phyloP scores from a whole-genome alignment of 495 filamentous ascomycete genomes.

The Penicillium atrosanguineum region DNA sequence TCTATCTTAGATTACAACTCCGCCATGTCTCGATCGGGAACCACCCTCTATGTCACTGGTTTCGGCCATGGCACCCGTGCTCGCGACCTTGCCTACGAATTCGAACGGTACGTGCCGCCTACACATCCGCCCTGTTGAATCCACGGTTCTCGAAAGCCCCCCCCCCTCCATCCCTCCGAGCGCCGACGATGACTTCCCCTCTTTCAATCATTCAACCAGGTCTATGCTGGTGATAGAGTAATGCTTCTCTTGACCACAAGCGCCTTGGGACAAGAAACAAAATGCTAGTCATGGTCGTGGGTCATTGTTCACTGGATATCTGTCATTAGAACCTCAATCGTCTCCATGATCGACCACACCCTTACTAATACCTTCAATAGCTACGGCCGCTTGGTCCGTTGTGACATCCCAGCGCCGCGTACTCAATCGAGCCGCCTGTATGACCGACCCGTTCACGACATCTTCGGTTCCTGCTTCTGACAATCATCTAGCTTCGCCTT shows the following conservation, averaged over 20 bases:
- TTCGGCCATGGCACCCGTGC: slow-evolving; percentile 99
- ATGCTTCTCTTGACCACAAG: neutral
- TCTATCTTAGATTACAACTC: neutral
- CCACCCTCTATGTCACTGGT: slow-evolving; percentile 95
- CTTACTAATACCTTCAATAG: slow-evolving; percentile 46
- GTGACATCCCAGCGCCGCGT: slow-evolving; percentile 95
- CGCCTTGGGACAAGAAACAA: neutral
- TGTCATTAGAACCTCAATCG: slow-evolving; percentile 8
- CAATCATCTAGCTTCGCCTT: slow-evolving; percentile 78
- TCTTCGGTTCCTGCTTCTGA: slow-evolving; percentile 13
- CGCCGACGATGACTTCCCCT: slow-evolving; percentile 16
- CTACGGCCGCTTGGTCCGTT: slow-evolving; percentile 97
- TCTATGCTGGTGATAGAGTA: neutral
- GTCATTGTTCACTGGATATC: slow-evolving; percentile 10
- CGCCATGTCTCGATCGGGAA: slow-evolving; percentile 86
- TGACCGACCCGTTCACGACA: slow-evolving; percentile 42
- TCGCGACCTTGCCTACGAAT: slow-evolving; percentile 99
- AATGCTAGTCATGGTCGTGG: slow-evolving; percentile 10
- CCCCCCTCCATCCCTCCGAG: slow-evolving; percentile 5
- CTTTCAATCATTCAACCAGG: neutral
- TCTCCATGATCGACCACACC: neutral
- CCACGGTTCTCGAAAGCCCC: slow-evolving; percentile 20
- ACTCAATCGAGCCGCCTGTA: slow-evolving; percentile 92
- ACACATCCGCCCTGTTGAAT: slow-evolving; percentile 37
- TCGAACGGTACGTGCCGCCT: slow-evolving; percentile 93